Conservation (phyloP, 495 filamentous ascomycete genomes). For the Xylaria castorea region DNA sequence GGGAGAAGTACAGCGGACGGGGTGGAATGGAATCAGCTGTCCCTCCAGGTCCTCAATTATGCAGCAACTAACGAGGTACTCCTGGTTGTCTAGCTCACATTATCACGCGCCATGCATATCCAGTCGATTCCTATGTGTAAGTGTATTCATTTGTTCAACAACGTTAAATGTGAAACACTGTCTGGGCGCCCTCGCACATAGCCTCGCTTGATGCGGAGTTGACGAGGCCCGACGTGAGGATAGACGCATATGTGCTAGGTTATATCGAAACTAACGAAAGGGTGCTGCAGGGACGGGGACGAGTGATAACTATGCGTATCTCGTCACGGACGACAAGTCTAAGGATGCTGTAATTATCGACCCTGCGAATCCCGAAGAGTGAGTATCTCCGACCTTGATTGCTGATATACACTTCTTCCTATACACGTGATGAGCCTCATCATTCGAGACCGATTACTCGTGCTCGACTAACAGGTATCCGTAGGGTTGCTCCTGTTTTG, state of each 20-base stretch:
- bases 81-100: constrained; percentile 40
- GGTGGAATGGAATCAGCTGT: constrained; percentile 1
- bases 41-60: constrained; percentile 20
- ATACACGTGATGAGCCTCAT: background rate
- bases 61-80: constrained; percentile 22
- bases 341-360: constrained; percentile 95
- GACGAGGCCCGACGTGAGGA: background rate
- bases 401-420: background rate
- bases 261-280: constrained; percentile 1
- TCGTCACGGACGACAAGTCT: constrained; percentile 88
- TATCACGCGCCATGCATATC: constrained; percentile 81
- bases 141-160: constrained; percentile 41
- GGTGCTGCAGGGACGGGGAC: constrained; percentile 76
- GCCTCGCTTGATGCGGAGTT: background rate
- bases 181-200: background rate
- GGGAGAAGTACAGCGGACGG: background rate
- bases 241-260: background rate
- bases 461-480: background rate
- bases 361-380: constrained; percentile 93
- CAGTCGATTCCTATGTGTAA: constrained; percentile 98
- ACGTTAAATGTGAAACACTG: background rate
- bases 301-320: constrained; percentile 95
- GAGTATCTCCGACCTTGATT: constrained; percentile 39
- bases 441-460: background rate
- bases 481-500: constrained; percentile 81